Evolutionary conservation across 2,329 filamentous ascomycete genomes (phyloP), one percentile per base, ranked within the genome.

Genomic region (Arachnopeziza araneosa): DNA sequence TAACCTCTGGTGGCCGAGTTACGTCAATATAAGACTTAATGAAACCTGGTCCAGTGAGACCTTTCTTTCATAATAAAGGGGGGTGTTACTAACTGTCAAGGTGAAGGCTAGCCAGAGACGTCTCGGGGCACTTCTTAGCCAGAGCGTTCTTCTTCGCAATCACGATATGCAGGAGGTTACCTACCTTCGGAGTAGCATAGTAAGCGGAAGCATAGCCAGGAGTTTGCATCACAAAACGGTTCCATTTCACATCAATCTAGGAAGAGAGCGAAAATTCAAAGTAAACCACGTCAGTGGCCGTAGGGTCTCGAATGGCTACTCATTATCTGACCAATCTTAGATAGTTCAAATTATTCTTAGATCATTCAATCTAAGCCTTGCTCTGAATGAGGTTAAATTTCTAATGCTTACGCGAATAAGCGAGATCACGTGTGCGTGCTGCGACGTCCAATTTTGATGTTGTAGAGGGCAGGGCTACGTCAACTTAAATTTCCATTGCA

Each of bases 21-120:
- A 72, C 71, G 64, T 72, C 70, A 65, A 67, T 73, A 71, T 73
- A 68, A 72, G 62, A 62, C 56, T 54, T 63, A 17, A 19, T 44
- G 17, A 7, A 12, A 44, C 36, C 17, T 44, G 36, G 36, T 44
- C 36, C 17, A 44, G 36, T 3, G 6, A 44, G 36, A 44, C 36
- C 12, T 44, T 44, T 14, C 5, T 44, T 44, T 44, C 17, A 19
- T 44, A 14, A 44, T 19, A 17, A 4, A 19, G 36, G 17, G 17
- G 17, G 36, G 36, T 12, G 36, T 44, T 44, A 3, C 6, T 44
- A 19, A 30, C 9, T 30, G 12, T 14, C 17, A 8, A 12, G 17
- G 36, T 44, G 36, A 14, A 44, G 4, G 36, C 36, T 19, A 12
- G 17, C 17, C 36, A 12, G 17, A 44, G 36, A 5, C 17, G 12